phyloP scores from a whole-genome alignment of 2,329 filamentous ascomycete species.

The Fusarium compactum region DNA sequence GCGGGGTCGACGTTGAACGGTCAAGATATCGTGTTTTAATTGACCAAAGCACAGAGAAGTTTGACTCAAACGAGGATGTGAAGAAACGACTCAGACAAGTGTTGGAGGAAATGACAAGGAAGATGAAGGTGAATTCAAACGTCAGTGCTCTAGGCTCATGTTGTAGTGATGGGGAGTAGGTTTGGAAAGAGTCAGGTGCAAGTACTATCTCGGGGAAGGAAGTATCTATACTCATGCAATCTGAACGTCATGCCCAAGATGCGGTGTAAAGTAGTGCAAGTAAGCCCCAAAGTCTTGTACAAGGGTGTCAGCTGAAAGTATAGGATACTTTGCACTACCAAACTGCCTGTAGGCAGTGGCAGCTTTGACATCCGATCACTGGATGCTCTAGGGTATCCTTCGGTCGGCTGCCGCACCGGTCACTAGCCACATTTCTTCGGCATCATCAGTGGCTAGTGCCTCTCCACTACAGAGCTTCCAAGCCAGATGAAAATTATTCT shows the following conservation, averaged over 20 bases:
- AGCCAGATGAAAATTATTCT: slow-evolving; percentile 55
- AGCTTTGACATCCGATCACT: background rate
- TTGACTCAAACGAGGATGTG: background rate
- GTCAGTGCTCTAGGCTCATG: slow-evolving; percentile 9
- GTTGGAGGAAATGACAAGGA: background rate
- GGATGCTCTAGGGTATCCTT: slow-evolving; percentile 30
- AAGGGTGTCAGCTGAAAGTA: slow-evolving; percentile 17
- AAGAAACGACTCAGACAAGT: background rate
- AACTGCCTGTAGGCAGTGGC: background rate
- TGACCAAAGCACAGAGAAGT: background rate
- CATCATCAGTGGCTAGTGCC: slow-evolving; percentile 50
- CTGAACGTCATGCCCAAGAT: slow-evolving; percentile 32
- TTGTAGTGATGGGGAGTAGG: slow-evolving; percentile 20
- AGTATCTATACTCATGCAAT: slow-evolving; percentile 31
- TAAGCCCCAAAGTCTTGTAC: background rate
- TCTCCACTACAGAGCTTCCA: slow-evolving; percentile 47
- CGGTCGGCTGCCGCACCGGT: background rate
- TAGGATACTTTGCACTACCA: slow-evolving; percentile 30
- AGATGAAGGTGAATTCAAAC: slow-evolving; percentile 1
- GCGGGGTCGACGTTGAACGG: slow-evolving; percentile 23
- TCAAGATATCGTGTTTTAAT: slow-evolving; percentile 9
- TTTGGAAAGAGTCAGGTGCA: slow-evolving; percentile 22
- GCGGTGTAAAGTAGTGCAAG: slow-evolving; percentile 16
- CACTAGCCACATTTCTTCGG: slow-evolving; percentile 26
- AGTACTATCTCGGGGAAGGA: background rate